A percentile compares a stretch with the other conserved stretches of the same genome.
Evolutionary conservation across 2,329 filamentous ascomycete species (phyloP).

Genomic region (Hawksworthiomyces lignivorus): DNA sequence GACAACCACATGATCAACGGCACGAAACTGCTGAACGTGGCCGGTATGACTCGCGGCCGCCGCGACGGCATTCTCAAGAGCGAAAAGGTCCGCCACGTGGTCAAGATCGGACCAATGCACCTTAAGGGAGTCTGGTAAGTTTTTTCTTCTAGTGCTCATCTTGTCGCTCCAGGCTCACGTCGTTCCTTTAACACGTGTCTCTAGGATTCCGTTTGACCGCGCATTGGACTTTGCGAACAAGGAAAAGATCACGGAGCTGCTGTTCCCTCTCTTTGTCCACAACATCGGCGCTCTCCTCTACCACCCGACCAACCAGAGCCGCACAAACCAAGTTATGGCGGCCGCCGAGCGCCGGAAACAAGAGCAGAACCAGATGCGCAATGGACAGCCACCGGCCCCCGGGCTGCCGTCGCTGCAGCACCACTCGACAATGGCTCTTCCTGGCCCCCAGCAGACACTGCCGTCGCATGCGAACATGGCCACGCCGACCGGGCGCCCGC

Average conservation of each 20-base stretch:
- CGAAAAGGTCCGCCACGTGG: conserved; percentile 92
- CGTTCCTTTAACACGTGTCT: conserved; percentile 2
- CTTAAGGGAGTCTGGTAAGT: conserved; percentile 92
- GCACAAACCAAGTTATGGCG: conserved; percentile 80
- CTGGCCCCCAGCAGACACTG: conserved; percentile 45
- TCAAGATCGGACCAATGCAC: conserved; percentile 99
- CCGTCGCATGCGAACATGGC: conserved; percentile 60
- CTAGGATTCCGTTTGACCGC: conserved; percentile 93
- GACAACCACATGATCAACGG: conserved; percentile 99
- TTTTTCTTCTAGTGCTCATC: neutral
- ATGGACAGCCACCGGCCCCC: conserved; percentile 43
- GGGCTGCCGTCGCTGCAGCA: conserved; percentile 62
- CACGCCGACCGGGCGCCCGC: conserved; percentile 50
- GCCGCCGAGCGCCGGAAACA: conserved; percentile 71
- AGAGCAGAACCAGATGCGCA: conserved; percentile 59
- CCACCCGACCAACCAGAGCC: conserved; percentile 79
- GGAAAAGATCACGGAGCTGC: conserved; percentile 93
- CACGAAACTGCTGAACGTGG: conserved; percentile 92
- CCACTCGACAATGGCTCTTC: conserved; percentile 51
- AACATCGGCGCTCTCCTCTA: conserved; percentile 92
- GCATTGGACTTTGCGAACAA: conserved; percentile 99
- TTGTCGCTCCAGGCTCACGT: too few relatives aligned
- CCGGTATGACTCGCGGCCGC: conserved; percentile 93
- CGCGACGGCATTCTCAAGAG: conserved; percentile 96
- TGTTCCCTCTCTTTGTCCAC: conserved; percentile 95